phyloP scores from a whole-genome alignment of 2,329 filamentous ascomycete species.

The Fusarium continuum region DNA sequence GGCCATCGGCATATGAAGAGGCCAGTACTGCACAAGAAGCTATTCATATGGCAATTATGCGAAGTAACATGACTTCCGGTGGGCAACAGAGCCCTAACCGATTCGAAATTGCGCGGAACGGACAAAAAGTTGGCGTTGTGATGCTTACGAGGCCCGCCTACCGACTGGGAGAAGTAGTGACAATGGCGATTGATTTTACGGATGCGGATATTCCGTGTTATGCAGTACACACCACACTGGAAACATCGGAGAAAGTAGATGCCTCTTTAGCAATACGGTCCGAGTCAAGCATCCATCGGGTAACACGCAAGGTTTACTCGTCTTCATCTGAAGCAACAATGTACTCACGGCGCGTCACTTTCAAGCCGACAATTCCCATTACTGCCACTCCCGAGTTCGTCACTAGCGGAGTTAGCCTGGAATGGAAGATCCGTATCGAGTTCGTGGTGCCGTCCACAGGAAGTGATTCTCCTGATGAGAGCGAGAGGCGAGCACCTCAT shows the following conservation, averaged over 20 bases:
- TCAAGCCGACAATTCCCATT: slow-evolving; percentile 83
- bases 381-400: slow-evolving; percentile 89
- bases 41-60: slow-evolving; percentile 89
- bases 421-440: slow-evolving; percentile 90
- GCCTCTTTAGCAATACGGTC: slow-evolving; percentile 83
- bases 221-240: slow-evolving; percentile 82
- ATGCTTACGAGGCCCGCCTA: slow-evolving; percentile 90
- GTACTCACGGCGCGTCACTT: slow-evolving; percentile 80
- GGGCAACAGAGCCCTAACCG: slow-evolving; percentile 86
- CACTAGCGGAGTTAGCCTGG: slow-evolving; percentile 85
- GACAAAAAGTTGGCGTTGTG: slow-evolving; percentile 89
- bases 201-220: slow-evolving; percentile 83
- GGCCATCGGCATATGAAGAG: slow-evolving; percentile 65
- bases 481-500: slow-evolving; percentile 40
- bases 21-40: slow-evolving; percentile 77
- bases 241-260: slow-evolving; percentile 87
- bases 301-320: slow-evolving; percentile 83
- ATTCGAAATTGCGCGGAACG: slow-evolving; percentile 93
- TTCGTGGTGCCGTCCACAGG: slow-evolving; percentile 80
- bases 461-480: slow-evolving; percentile 29
- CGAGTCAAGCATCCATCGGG: slow-evolving; percentile 84
- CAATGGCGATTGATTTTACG: slow-evolving; percentile 84
- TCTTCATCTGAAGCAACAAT: slow-evolving; percentile 83
- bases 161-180: slow-evolving; percentile 86
- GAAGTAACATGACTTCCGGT: slow-evolving; percentile 74